Percentiles rank a stretch among this genome's conserved stretches.
phyloP scores from a whole-genome alignment of 768 basidiomycete genomes.

The Mycena rosella region DNA sequence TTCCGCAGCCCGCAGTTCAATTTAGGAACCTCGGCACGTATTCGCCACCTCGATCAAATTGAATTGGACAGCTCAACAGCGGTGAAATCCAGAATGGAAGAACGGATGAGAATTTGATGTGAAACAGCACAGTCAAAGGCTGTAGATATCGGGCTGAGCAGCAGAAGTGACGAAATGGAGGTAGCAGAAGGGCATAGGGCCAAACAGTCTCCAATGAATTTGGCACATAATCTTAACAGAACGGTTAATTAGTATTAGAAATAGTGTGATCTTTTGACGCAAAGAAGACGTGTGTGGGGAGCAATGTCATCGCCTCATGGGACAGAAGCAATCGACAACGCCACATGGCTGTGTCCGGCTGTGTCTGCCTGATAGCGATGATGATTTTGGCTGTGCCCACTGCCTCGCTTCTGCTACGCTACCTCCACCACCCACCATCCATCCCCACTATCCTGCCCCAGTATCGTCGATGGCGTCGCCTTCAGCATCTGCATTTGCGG shows the following conservation, averaged over 20 bases:
- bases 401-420: not conserved
- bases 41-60: slow-evolving; percentile 11
- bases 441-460: not conserved
- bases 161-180: slow-evolving; percentile 15
- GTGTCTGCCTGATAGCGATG: not conserved
- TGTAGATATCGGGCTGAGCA: slow-evolving; percentile 7
- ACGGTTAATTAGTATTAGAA: slow-evolving; percentile 17
- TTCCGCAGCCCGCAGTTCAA: not conserved
- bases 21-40: slow-evolving; percentile 8
- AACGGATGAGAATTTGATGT: slow-evolving; percentile 7
- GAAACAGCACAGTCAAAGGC: slow-evolving; percentile 5
- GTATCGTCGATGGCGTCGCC: not conserved
- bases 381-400: not conserved
- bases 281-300: too few relatives aligned
- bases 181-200: slow-evolving; percentile 20
- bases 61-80: slow-evolving; percentile 21
- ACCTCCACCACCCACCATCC: not conserved
- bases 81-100: slow-evolving; percentile 3
- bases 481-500: too few relatives aligned
- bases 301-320: too few relatives aligned
- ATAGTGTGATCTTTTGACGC: too few relatives aligned
- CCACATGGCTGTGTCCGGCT: not conserved
- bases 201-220: slow-evolving; percentile 8
- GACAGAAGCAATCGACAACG: too few relatives aligned
- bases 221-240: slow-evolving; percentile 18